Evolutionary conservation across 208 protist species (phyloP).

Genomic region (Herpetomonas samuelpessoai): DNA sequence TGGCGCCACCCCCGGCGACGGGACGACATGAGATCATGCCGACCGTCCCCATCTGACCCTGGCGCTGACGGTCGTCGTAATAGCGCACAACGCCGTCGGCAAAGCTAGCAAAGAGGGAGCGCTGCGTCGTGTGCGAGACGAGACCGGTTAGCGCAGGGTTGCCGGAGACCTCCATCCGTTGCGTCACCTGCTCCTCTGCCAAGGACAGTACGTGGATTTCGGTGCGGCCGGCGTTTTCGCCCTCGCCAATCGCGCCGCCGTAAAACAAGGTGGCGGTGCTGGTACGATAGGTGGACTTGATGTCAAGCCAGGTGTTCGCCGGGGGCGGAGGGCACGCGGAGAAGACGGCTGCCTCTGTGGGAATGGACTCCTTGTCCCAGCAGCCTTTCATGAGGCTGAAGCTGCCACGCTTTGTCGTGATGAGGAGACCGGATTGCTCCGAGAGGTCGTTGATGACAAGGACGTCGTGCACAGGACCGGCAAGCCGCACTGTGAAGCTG

Average conservation of each 20-base stretch:
- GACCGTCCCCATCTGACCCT: conserved; percentile 71
- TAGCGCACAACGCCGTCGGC: conserved; percentile 81
- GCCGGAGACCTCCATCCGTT: conserved; percentile 67
- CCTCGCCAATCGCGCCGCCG: conserved; percentile 71
- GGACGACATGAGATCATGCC: conserved; percentile 40
- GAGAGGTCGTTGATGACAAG: conserved; percentile 85
- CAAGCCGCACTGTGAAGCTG: conserved; percentile 55
- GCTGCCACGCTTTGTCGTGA: conserved; percentile 72
- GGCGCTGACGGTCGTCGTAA: conserved; percentile 83
- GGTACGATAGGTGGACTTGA: conserved; percentile 73
- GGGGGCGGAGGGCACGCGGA: conserved; percentile 64
- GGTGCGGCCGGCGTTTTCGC: conserved; percentile 28
- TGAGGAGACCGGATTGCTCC: conserved; percentile 74
- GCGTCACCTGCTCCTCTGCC: conserved; percentile 80
- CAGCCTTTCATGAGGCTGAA: conserved; percentile 75
- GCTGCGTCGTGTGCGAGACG: conserved; percentile 61
- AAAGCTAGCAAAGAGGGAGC: conserved; percentile 72
- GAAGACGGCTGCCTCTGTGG: conserved; percentile 73
- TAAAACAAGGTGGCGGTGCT: conserved; percentile 77
- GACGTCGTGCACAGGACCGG: conserved; percentile 63
- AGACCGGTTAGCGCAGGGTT: conserved; percentile 67
- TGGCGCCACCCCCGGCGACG: conserved; percentile 1
- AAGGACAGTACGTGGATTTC: conserved; percentile 79
- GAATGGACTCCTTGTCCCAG: conserved; percentile 44
- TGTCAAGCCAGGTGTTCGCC: conserved; percentile 49